Percentiles rank a stretch among this genome's conserved stretches.
These are phyloP conservation scores for Skeletonema costatum DNA, from an alignment of 108 stramenopile genomes.

Conservation along the genomic window DNA sequence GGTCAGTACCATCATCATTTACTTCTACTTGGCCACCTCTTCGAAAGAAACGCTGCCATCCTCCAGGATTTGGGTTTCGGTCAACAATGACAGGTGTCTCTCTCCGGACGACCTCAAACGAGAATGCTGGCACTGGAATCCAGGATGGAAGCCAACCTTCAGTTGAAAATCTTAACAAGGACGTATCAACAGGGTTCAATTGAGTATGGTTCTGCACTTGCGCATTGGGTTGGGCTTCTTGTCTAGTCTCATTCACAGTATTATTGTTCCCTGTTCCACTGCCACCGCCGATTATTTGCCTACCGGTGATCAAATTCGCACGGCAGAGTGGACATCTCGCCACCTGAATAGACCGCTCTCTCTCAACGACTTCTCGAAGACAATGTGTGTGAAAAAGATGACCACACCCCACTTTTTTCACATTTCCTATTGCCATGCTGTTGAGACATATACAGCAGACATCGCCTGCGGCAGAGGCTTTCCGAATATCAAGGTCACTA, in stretches of 20 bases:
- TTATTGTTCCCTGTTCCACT: constrained; percentile 1
- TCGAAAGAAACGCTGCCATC: constrained; percentile 35
- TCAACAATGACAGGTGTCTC: constrained; percentile 33
- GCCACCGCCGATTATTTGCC: constrained; percentile 3
- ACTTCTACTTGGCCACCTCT: constrained; percentile 32
- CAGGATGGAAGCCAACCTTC: constrained; percentile 77
- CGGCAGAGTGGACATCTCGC: constrained; percentile 82
- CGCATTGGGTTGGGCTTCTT: constrained; percentile 1
- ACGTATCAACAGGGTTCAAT: constrained; percentile 50
- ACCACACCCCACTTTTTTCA: constrained; percentile 77
- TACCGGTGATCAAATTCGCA: constrained; percentile 55
- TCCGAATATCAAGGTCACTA: constrained; percentile 63
- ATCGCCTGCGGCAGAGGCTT: constrained; percentile 68
- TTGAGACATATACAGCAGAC: constrained; percentile 84
- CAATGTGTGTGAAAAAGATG: constrained; percentile 81
- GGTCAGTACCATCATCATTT: not conserved
- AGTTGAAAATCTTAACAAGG: constrained; percentile 80
- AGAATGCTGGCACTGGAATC: constrained; percentile 79
- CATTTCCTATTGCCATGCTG: constrained; percentile 60
- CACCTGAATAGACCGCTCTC: constrained; percentile 61
- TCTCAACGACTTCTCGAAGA: constrained; percentile 79
- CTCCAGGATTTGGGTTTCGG: constrained; percentile 24
- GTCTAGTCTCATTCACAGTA: not conserved
- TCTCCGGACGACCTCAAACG: constrained; percentile 81
- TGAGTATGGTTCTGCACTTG: constrained; percentile 15